phyloP scores from a whole-genome alignment of 2,329 filamentous ascomycete genomes.

The Colletotrichum tamarilloi region DNA sequence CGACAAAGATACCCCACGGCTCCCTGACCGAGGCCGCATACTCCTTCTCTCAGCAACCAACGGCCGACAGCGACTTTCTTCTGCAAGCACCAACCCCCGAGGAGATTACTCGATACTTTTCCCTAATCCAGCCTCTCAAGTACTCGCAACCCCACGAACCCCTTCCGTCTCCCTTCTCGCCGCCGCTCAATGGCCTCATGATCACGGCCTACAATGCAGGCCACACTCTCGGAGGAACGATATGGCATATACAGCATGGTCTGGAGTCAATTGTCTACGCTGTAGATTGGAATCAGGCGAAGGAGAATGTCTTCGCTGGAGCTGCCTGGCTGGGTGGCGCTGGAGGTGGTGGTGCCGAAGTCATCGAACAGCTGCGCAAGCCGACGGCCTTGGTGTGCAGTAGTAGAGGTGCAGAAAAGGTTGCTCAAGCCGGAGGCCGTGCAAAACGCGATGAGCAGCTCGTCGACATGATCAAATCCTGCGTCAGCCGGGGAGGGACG shows the following conservation, averaged over 20 bases:
- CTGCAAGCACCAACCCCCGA: conserved; percentile 80
- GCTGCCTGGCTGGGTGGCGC: conserved; percentile 92
- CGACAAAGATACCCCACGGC: conserved; percentile 80
- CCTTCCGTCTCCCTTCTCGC: conserved; percentile 85
- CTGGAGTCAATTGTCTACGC: conserved; percentile 98
- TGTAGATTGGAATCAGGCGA: conserved; percentile 97
- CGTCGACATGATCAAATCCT: conserved; percentile 82
- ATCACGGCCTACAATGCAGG: conserved; percentile 98
- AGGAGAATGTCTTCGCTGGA: conserved; percentile 92
- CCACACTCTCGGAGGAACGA: conserved; percentile 94
- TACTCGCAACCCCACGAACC: conserved; percentile 98
- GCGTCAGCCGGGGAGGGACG: conserved; percentile 84
- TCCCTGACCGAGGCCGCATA: conserved; percentile 75
- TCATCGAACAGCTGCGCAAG: conserved; percentile 92
- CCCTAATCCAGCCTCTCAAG: conserved; percentile 89
- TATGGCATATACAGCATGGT: conserved; percentile 98
- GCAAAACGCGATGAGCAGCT: conserved; percentile 88
- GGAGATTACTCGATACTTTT: conserved; percentile 94
- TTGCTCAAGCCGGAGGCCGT: conserved; percentile 76
- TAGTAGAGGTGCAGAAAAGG: conserved; percentile 80
- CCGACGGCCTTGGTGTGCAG: conserved; percentile 96
- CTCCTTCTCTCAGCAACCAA: conserved; percentile 62
- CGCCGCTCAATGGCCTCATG: conserved; percentile 88
- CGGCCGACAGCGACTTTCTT: conserved; percentile 65
- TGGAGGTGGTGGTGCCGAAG: conserved; percentile 83